Percentiles rank a stretch among this genome's conserved stretches.
Conservation (phyloP, 2,329 filamentous ascomycete species). For the Leptographium lundbergii region DNA sequence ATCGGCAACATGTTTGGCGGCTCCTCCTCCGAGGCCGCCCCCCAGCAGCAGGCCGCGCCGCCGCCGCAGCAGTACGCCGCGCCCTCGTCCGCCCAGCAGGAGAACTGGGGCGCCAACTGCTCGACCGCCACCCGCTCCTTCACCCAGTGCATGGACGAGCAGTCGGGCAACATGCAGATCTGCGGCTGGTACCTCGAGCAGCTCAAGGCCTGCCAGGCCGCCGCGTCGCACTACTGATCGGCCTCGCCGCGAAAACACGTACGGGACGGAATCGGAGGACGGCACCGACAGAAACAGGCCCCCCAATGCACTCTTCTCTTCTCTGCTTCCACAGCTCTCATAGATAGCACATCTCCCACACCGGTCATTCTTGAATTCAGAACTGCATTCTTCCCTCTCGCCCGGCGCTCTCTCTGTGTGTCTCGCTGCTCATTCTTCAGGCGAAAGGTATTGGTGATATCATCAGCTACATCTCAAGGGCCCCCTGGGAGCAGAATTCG, state of each 20-base stretch:
- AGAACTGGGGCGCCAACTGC: slow-evolving; percentile 55
- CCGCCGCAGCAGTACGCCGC: slow-evolving; percentile 28
- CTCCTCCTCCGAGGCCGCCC: slow-evolving; percentile 47
- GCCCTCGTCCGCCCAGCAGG: slow-evolving; percentile 27
- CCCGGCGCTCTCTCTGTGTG: not conserved
- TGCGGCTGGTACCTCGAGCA: slow-evolving; percentile 98
- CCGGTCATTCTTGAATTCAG: not conserved
- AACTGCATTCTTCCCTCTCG: not conserved
- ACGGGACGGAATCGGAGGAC: not conserved
- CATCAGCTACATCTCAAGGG: not conserved
- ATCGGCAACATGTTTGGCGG: slow-evolving; percentile 81
- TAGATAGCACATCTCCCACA: not conserved
- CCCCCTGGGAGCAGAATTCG: not conserved
- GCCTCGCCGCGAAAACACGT: not conserved
- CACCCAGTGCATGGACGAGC: slow-evolving; percentile 92
- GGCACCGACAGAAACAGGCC: not conserved
- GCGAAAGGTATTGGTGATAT: not conserved
- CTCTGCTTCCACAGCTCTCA: not conserved
- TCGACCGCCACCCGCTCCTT: slow-evolving; percentile 70
- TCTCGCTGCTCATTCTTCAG: not conserved
- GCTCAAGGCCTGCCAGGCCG: slow-evolving; percentile 78
- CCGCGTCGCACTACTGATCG: slow-evolving; percentile 55
- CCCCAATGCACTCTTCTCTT: not conserved
- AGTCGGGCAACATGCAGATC: slow-evolving; percentile 85
- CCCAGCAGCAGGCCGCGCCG: slow-evolving; percentile 31